Base-by-base conservation (phyloP, 306 rosid genomes). In the Fragaria iinumae region DNA sequence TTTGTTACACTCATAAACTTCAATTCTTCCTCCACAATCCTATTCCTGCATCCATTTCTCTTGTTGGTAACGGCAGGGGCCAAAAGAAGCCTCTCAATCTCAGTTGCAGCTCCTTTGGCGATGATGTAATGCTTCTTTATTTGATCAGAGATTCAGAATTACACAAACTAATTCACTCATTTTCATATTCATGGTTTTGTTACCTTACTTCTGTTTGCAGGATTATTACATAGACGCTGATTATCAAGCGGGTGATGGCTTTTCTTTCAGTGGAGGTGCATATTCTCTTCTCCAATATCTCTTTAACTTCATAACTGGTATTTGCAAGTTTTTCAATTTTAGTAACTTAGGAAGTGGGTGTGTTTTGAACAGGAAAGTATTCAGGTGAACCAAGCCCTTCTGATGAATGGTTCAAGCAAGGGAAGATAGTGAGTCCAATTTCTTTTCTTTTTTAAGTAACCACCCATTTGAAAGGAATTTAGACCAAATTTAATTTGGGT, bases 381-480 rank as follows among this genome's bases (percentile, higher is more conserved):
- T 89, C 96, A 41, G 97, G 91, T 60, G 93, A 74, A 45, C 93
- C 95, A 0, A 91, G 86, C 77, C 97, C 91, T 75, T 87, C 93
- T 52, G 98, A 93, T 81, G 97, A 89, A 82, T 89, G 98, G 98
- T 89, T 93, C 78, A 89, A 89, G 83, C 89, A 86, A 84, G 97
- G 97, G 69, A 93, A 86, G 86, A 78, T 80, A 77, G 98, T 93
- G 85, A 76, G 80, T 67, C 68, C 21, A 32, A 8, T 6, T 63
- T 39, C 53, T 17, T 60, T 14, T 68, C 48, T 41, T 1, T 0
- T 11, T 39, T 52, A 38, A 2, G 9, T 38, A 38, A 14, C 25
- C 17, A 39, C 32, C 68, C 52, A 45, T 59, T 44, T 29, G 18
- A 44, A 39, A 59, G 27, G 3, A 16, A 16, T 59, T 21, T 6